phyloP scores from a whole-genome alignment of 371 early-diverging fungal species.

The Mortierella sp. region DNA sequence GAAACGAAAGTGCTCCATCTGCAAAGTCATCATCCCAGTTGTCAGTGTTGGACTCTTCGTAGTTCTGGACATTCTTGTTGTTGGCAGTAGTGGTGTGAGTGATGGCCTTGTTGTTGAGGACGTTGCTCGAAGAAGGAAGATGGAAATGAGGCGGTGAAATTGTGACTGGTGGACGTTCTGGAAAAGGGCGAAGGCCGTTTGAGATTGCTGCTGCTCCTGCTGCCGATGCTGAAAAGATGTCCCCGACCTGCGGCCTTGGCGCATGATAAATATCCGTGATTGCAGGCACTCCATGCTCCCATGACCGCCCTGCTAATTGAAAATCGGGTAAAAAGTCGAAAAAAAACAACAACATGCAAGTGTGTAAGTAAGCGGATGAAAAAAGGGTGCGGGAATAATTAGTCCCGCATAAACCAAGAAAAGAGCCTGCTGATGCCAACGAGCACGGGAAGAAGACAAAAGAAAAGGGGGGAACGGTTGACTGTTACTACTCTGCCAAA shows the following conservation, averaged over 20 bases:
- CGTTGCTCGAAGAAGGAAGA: background rate
- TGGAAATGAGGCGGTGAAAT: slow-evolving; percentile 18
- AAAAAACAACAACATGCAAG: background rate
- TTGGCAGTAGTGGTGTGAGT: slow-evolving; percentile 1
- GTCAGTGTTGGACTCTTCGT: slow-evolving; percentile 34
- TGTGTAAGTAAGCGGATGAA: background rate
- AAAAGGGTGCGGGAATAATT: background rate
- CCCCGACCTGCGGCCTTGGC: slow-evolving; percentile 22
- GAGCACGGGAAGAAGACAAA: background rate
- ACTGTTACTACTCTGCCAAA: background rate
- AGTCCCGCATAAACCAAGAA: slow-evolving; percentile 5
- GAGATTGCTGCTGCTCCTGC: slow-evolving; percentile 19
- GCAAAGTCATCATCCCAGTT: slow-evolving; percentile 65
- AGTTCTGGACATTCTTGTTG: slow-evolving; percentile 38
- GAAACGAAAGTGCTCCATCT: slow-evolving; percentile 46
- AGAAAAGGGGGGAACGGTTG: background rate
- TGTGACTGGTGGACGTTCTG: background rate
- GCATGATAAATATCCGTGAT: slow-evolving; percentile 28
- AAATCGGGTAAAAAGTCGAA: background rate
- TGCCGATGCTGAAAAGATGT: slow-evolving; percentile 13
- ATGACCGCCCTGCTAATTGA: slow-evolving; percentile 17
- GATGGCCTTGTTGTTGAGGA: slow-evolving; percentile 8
- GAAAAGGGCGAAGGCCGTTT: background rate
- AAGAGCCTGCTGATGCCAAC: background rate
- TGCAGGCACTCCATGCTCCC: slow-evolving; percentile 22